Percentiles rank a stretch among this genome's conserved stretches.
Evolutionary conservation across 2,329 filamentous ascomycete genomes (phyloP).

Genomic region (Lecanicillium sp.): DNA sequence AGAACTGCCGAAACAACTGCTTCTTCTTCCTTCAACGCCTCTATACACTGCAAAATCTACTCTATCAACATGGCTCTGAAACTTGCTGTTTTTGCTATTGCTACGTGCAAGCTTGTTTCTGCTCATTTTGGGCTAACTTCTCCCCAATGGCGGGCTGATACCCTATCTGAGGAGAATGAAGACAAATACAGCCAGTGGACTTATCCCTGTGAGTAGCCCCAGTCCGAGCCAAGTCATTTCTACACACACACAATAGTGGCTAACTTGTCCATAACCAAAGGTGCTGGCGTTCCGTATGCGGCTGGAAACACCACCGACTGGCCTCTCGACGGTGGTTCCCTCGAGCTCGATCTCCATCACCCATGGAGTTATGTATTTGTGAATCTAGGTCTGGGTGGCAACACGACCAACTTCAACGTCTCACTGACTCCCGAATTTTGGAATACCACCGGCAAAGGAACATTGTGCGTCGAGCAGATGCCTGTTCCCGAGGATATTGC

Average conservation of each 20-base stretch:
- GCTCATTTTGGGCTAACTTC: constrained; percentile 42
- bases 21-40: no score
- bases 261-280: constrained; percentile 19
- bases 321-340: constrained; percentile 40
- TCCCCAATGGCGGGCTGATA: constrained; percentile 41
- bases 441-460: constrained; percentile 51
- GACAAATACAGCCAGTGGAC: constrained; percentile 37
- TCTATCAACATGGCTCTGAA: constrained; percentile 1
- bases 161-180: constrained; percentile 27
- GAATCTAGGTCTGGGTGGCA: constrained; percentile 42
- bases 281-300: constrained; percentile 37
- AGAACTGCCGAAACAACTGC: no score
- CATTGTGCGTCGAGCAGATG: constrained; percentile 57
- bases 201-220: constrained; percentile 38
- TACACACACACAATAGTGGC: background rate
- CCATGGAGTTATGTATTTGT: constrained; percentile 43
- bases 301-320: constrained; percentile 41
- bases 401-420: constrained; percentile 58
- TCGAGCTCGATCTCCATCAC: constrained; percentile 43
- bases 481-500: constrained; percentile 43
- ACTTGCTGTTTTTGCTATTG: constrained; percentile 20
- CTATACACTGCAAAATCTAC: no score
- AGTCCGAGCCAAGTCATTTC: no score
- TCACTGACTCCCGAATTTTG: constrained; percentile 52
- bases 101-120: constrained; percentile 26